These are phyloP conservation scores for Chenopodium quinoa DNA, from an alignment of 148 eudicot genomes.

Conservation along the genomic window DNA sequence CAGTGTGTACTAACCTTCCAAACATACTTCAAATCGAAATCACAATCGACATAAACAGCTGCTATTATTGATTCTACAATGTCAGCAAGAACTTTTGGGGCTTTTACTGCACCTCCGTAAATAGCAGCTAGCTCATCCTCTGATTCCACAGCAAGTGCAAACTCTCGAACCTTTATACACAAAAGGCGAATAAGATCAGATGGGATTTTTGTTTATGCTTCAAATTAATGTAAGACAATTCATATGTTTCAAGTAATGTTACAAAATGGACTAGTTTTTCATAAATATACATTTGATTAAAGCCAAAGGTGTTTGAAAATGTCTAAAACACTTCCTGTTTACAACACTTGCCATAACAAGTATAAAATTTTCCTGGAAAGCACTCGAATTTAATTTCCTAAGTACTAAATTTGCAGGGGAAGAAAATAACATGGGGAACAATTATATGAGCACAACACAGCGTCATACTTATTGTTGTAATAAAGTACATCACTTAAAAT, in stretches of 20 bases:
- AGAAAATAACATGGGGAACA: too few relatives aligned
- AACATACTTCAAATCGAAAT: constrained; percentile 48
- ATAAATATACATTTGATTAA: not conserved
- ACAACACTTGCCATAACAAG: not conserved
- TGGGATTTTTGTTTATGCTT: not conserved
- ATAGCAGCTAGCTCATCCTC: constrained; percentile 51
- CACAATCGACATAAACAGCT: constrained; percentile 70
- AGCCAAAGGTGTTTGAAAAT: too few relatives aligned
- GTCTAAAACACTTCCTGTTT: not conserved
- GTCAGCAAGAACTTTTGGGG: constrained; percentile 84
- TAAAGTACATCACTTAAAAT: too few relatives aligned
- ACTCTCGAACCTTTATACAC: constrained; percentile 54
- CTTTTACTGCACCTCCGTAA: constrained; percentile 77
- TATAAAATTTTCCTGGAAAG: too few relatives aligned
- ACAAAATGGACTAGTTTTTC: not conserved
- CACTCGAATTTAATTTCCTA: too few relatives aligned
- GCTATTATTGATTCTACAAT: constrained; percentile 83
- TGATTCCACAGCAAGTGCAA: constrained; percentile 55
- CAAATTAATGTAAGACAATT: not conserved
- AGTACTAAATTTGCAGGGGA: too few relatives aligned
- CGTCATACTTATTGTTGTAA: too few relatives aligned
- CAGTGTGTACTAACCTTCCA: constrained; percentile 48
- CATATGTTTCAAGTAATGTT: not conserved
- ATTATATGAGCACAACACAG: too few relatives aligned
- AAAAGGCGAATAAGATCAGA: not conserved